phyloP scores from a whole-genome alignment of 768 basidiomycete species.

The Rickenella mellea region DNA sequence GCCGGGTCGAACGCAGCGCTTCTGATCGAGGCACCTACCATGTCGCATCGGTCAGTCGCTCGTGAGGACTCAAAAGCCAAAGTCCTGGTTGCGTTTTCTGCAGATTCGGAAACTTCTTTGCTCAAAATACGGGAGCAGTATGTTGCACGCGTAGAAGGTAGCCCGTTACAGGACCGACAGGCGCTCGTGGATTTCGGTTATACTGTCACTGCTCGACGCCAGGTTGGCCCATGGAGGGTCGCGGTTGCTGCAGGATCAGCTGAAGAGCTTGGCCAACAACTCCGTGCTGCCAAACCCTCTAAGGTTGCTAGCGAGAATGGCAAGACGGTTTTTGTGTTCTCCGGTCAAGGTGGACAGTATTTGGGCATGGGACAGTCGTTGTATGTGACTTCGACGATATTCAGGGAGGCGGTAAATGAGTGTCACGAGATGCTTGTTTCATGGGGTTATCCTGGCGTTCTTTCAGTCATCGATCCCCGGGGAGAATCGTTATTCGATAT shows the following conservation, averaged over 20 bases:
- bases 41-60: background rate
- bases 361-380: constrained; percentile 51
- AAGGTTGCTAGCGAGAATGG: constrained; percentile 17
- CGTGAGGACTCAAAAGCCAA: background rate
- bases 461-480: constrained; percentile 28
- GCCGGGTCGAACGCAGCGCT: constrained; percentile 61
- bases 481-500: constrained; percentile 12
- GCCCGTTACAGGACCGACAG: no score
- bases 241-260: constrained; percentile 34
- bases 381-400: constrained; percentile 39
- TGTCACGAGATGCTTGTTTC: constrained; percentile 43
- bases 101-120: constrained; percentile 40
- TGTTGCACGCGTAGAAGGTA: constrained; percentile 12
- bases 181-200: constrained; percentile 49
- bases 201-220: constrained; percentile 57
- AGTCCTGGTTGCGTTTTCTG: constrained; percentile 31
- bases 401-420: constrained; percentile 43
- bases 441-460: constrained; percentile 42
- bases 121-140: constrained; percentile 38
- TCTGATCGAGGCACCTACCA: constrained; percentile 37
- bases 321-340: constrained; percentile 53
- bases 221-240: constrained; percentile 43
- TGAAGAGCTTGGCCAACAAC: constrained; percentile 36
- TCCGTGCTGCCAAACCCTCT: constrained; percentile 22
- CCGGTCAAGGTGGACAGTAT: constrained; percentile 67